phyloP scores from a whole-genome alignment of 192 early-diverging fungal species.

The Coemansia sp. region DNA sequence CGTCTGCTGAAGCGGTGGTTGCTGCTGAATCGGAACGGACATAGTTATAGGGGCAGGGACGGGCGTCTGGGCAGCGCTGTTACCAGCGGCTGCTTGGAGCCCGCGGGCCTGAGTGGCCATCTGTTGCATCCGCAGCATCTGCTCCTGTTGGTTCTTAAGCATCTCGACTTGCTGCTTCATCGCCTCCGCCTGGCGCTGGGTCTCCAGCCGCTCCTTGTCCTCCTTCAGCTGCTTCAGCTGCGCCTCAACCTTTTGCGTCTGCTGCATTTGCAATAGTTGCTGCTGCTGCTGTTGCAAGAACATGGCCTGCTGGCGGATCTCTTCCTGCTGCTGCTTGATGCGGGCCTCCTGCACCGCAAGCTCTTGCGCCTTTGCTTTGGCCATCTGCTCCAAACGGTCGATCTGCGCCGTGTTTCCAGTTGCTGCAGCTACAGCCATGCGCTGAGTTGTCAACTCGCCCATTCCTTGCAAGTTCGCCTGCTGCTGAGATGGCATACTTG shows the following conservation, averaged over 20 bases:
- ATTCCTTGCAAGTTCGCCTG: constrained; percentile 9
- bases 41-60: constrained; percentile 5
- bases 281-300: constrained; percentile 56
- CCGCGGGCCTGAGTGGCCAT: constrained; percentile 46
- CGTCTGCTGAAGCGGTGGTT: constrained; percentile 11
- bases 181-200: constrained; percentile 46
- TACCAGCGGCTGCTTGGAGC: constrained; percentile 9
- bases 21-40: constrained; percentile 18
- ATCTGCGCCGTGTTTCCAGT: constrained; percentile 55
- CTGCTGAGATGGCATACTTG: background rate
- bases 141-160: constrained; percentile 50
- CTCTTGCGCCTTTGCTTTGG: constrained; percentile 47
- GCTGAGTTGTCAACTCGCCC: constrained; percentile 41
- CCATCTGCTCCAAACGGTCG: constrained; percentile 41
- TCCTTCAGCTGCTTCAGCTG: constrained; percentile 55
- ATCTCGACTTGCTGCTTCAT: constrained; percentile 45
- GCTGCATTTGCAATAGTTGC: constrained; percentile 53
- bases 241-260: constrained; percentile 56
- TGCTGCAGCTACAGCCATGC: constrained; percentile 49
- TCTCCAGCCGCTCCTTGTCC: constrained; percentile 49
- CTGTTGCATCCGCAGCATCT: constrained; percentile 58
- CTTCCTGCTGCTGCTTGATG: constrained; percentile 51
- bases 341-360: constrained; percentile 47
- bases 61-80: background rate
- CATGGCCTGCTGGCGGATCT: constrained; percentile 52